Percentiles rank a stretch among this genome's conserved stretches.
phyloP scores from a whole-genome alignment of 768 basidiomycete species.

The Melanogaster broomeanus region DNA sequence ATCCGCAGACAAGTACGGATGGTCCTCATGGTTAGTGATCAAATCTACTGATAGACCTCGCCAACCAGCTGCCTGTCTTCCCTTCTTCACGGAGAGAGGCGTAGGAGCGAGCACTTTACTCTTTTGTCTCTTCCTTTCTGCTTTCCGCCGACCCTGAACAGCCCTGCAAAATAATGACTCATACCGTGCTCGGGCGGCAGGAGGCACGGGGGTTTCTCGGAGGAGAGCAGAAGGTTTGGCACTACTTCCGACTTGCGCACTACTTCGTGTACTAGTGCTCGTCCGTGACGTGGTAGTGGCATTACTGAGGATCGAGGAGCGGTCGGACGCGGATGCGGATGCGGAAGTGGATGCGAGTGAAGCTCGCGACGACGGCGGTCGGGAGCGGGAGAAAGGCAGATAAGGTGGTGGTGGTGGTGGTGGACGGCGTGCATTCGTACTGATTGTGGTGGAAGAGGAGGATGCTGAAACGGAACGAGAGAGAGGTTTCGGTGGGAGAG shows the following conservation, averaged over 20 bases:
- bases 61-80: conserved; percentile 70
- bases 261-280: conserved; percentile 35
- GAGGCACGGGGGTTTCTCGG: conserved; percentile 69
- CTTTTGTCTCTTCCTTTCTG: conserved; percentile 31
- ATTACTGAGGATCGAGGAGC: conserved; percentile 60
- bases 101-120: conserved; percentile 32
- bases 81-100: conserved; percentile 42
- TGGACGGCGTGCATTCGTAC: conserved; percentile 42
- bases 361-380: conserved; percentile 37
- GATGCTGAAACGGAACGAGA: conserved; percentile 37
- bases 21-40: conserved; percentile 47
- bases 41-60: conserved; percentile 70
- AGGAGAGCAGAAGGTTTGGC: conserved; percentile 33
- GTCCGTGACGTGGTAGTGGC: conserved; percentile 42
- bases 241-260: conserved; percentile 18
- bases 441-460: conserved; percentile 37
- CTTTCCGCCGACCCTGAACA: conserved; percentile 48
- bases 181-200: conserved; percentile 63
- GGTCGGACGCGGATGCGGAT: conserved; percentile 59
- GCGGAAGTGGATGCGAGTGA: conserved; percentile 39
- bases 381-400: conserved; percentile 19
- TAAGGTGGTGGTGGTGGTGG: conserved; percentile 43
- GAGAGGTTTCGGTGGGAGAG: conserved; percentile 30
- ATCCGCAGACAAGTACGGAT: conserved; percentile 12
- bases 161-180: conserved; percentile 68